Evolutionary conservation across 345 rosid genomes (phyloP), one percentile per base, ranked within the genome.

Genomic region (Cardamine resedifolia): DNA sequence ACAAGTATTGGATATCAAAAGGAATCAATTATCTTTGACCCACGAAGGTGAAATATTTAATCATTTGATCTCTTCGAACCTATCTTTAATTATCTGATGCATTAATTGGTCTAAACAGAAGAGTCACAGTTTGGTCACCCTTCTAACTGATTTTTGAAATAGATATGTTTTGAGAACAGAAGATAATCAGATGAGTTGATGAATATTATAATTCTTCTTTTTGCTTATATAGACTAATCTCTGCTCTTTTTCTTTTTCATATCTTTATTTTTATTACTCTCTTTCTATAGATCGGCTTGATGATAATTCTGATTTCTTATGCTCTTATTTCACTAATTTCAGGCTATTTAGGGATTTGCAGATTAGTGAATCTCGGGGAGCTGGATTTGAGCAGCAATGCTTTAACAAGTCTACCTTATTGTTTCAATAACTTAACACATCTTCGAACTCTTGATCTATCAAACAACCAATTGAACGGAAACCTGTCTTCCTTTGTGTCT

Each of bases 371-470:
- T 28, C 78, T 75, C 47, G 16, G 14, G 31, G 78, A 75, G 56
- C 36, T 75, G 58, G 79, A 68, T 68, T 28, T 75, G 28, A 75
- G 79, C 30, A 4, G 28, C 34, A 75, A 75, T 63, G 56, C 63
- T 18, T 44, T 75, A 19, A 41, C 31, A 19, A 23, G 11, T 21
- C 56, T 75, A 3, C 79, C 79, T 60, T 6, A 44, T 5, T 75
- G 79, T 31, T 16, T 75, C 0, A 12, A 33, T 11, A 68, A 44
- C 64, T 43, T 75, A 64, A 60, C 58, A 0, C 21, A 1, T 56
- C 79, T 75, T 52, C 69, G 70, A 43, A 64, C 68, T 12, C 56
- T 75, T 39, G 79, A 75, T 75, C 73, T 75, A 24, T 75, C 79
- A 2, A 28, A 31, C 38, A 75, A 75, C 64, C 50, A 55, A n/a